Base-by-base conservation (phyloP, 1,284 basidiomycete species). In the Binderoboletus segoi region DNA sequence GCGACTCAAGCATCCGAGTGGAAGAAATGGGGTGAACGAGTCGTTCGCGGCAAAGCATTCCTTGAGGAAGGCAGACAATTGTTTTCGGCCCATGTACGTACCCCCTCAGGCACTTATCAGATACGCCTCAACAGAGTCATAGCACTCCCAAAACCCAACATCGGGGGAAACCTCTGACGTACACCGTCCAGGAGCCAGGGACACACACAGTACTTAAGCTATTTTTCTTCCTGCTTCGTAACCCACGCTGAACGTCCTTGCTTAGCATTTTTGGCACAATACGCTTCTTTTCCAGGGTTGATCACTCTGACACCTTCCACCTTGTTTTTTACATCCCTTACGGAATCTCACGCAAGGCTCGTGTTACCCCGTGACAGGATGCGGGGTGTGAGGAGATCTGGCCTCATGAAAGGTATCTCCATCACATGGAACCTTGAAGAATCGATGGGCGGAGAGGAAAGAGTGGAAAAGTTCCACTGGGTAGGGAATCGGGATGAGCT, bases 401-500 rank as follows among this genome's bases (percentile, higher is more conserved):
- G 80, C 10, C 58, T 82, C 16, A 66, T 84, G 60, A 81, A 79
- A 64, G 84, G 84, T 1, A 66, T 88, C 24, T 69, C 73, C n/a
- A 64, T 87, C 21, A 69, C 69, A 48, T 84, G 80, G 79, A 57
- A 55, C n/a, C 69, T 75, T 10, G 65, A 66, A 35, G 55, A 53
- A 15, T 24, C 62, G 7, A 64, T 72, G 13, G 59, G 49, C 0
- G 65, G 63, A 21, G 69, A 68, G 49, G 73, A 76, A 50, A 77
- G 73, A 51, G 78, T 81, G 51, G 84, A 82, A 54, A 81, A 73
- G 61, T 88, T 89, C 65, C 60, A 73, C 23, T 85, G 83, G 81
- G 78, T 88, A 44, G 81, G 79, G 24, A 77, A 74, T 11, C 79
- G 86, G 12, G 84, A 88, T 67, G 86, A 88, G 51, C 67, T 88